Evolutionary conservation across 495 filamentous ascomycete species (phyloP).

Genomic region (Haplographium delicatum): DNA sequence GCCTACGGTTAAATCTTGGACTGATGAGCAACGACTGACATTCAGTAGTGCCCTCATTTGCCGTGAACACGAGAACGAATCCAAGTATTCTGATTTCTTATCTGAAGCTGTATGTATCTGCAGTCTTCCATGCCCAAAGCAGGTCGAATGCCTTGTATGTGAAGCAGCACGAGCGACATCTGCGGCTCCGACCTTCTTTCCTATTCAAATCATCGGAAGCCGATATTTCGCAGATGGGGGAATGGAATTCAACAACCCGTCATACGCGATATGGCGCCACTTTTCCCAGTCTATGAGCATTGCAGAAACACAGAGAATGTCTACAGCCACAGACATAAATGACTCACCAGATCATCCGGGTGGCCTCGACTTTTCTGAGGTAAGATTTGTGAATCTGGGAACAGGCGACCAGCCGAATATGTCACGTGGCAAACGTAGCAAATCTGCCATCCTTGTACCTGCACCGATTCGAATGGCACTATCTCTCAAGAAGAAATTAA

Average conservation of each 20-base stretch:
- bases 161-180: slow-evolving; percentile 31
- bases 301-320: slow-evolving; percentile 4
- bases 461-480: slow-evolving; percentile 9
- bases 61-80: slow-evolving; percentile 10
- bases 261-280: slow-evolving; percentile 7
- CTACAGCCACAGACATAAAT: not conserved
- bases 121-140: slow-evolving; percentile 10
- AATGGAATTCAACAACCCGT: slow-evolving; percentile 14
- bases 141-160: slow-evolving; percentile 24
- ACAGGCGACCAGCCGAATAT: slow-evolving; percentile 12
- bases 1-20: not conserved
- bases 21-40: slow-evolving; percentile 4
- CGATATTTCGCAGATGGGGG: slow-evolving; percentile 14
- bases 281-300: not conserved
- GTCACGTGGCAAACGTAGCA: not conserved
- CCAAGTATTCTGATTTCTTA: slow-evolving; percentile 12
- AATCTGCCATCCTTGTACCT: slow-evolving; percentile 9
- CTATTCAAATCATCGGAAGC: slow-evolving; percentile 1
- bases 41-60: slow-evolving; percentile 11
- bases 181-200: slow-evolving; percentile 32
- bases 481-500: slow-evolving; percentile 12
- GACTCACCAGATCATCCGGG: slow-evolving; percentile 1
- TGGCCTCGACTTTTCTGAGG: slow-evolving; percentile 18
- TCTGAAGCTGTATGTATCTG: slow-evolving; percentile 10
- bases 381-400: slow-evolving; percentile 18